Percentiles rank a stretch among this genome's conserved stretches.
These are phyloP conservation scores for Aspergillus versicolor DNA, from an alignment of 2,329 filamentous ascomycete genomes.

Conservation along the genomic window DNA sequence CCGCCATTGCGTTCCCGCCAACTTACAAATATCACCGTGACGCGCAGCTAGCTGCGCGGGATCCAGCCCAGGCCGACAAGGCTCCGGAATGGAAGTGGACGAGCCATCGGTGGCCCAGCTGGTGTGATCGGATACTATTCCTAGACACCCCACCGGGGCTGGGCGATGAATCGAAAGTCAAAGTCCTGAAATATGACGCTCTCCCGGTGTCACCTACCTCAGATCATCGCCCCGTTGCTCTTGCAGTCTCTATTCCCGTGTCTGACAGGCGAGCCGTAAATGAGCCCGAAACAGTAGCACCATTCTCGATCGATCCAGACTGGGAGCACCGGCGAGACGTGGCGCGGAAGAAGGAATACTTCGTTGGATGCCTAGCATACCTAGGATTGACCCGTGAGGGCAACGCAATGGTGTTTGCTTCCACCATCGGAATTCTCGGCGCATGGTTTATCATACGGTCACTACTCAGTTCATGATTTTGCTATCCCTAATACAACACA, in stretches of 20 bases:
- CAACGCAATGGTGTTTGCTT: conserved; percentile 41
- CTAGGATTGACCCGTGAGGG: conserved; percentile 51
- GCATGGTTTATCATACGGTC: conserved; percentile 44
- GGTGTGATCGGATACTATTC: conserved; percentile 90
- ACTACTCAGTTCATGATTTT: conserved; percentile 18
- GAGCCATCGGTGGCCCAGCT: conserved; percentile 79
- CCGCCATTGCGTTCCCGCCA: conserved; percentile 74
- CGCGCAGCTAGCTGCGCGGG: conserved; percentile 39
- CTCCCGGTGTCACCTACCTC: conserved; percentile 78
- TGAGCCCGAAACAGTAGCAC: conserved; percentile 41
- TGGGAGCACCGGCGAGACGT: conserved; percentile 56
- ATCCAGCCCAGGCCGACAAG: conserved; percentile 25
- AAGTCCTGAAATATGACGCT: conserved; percentile 8
- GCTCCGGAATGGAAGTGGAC: conserved; percentile 69
- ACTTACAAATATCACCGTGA: conserved; percentile 81
- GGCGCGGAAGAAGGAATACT: conserved; percentile 59
- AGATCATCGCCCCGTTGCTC: conserved; percentile 82
- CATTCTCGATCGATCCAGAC: conserved; percentile 57
- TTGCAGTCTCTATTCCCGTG: conserved; percentile 68
- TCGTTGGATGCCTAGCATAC: conserved; percentile 60
- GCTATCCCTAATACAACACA: background rate
- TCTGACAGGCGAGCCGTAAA: conserved; percentile 31
- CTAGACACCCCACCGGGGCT: conserved; percentile 61
- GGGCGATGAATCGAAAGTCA: conserved; percentile 21
- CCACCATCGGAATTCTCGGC: conserved; percentile 38